A percentile compares a stretch with the other conserved stretches of the same genome.
Evolutionary conservation across 2,329 filamentous ascomycete species (phyloP).

Genomic region (Stenocarpella maydis): DNA sequence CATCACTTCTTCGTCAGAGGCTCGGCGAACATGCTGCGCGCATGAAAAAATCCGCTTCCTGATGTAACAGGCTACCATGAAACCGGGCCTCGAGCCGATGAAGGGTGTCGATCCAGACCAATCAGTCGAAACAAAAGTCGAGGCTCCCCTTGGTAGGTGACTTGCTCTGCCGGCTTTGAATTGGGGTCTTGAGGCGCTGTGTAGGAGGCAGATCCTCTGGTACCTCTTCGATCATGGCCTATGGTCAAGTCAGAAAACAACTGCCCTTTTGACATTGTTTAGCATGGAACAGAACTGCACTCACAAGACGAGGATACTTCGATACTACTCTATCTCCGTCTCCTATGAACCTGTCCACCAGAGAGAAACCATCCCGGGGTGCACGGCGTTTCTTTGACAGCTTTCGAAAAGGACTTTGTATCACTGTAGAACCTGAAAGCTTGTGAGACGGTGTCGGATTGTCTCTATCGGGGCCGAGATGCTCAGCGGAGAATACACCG

Average conservation of each 20-base stretch:
- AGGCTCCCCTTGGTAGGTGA: not conserved
- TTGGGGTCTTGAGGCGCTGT: slow-evolving; percentile 19
- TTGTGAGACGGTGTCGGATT: not conserved
- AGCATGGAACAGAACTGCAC: not conserved
- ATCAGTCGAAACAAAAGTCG: not conserved
- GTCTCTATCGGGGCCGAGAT: not conserved
- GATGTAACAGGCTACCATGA: too few species aligned
- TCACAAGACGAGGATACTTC: not conserved
- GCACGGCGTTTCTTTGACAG: not conserved
- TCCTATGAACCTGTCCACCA: not conserved
- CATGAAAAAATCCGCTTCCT: too few species aligned
- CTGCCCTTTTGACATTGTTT: too few species aligned
- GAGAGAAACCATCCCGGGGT: too few species aligned
- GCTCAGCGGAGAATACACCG: not conserved
- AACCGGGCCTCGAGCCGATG: not conserved
- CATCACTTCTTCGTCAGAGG: too few species aligned
- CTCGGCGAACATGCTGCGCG: not conserved
- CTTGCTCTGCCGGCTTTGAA: not conserved
- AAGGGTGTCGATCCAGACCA: too few species aligned
- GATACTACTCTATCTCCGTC: not conserved
- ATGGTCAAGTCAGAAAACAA: not conserved
- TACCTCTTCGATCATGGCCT: slow-evolving; percentile 20
- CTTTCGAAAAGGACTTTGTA: not conserved
- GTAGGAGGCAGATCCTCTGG: slow-evolving; percentile 28
- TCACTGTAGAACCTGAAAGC: not conserved